Evolutionary conservation across 2,329 filamentous ascomycete genomes (phyloP).

Genomic region (Trichoderma arundinaceum): DNA sequence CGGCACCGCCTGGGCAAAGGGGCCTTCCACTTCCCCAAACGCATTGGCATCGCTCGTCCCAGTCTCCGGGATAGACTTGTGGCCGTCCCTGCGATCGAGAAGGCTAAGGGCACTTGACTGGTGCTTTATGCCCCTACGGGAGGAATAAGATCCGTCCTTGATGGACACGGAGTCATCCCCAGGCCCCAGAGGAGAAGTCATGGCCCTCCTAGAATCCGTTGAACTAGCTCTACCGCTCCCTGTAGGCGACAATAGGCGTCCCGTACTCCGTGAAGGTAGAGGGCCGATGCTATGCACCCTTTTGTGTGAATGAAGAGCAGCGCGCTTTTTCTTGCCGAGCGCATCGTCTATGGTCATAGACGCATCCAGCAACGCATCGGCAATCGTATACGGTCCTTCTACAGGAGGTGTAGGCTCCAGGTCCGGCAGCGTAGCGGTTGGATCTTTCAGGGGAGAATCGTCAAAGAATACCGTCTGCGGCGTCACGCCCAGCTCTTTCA

Average conservation of each 20-base stretch:
- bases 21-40: slow-evolving; percentile 65
- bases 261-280: slow-evolving; percentile 36
- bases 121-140: slow-evolving; percentile 57
- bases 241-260: slow-evolving; percentile 43
- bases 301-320: slow-evolving; percentile 58
- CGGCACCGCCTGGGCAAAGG: slow-evolving; percentile 50
- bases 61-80: slow-evolving; percentile 64
- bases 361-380: slow-evolving; percentile 88
- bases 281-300: slow-evolving; percentile 49
- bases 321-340: slow-evolving; percentile 58
- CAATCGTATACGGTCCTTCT: slow-evolving; percentile 72
- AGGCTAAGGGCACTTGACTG: slow-evolving; percentile 65
- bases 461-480: slow-evolving; percentile 94
- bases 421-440: slow-evolving; percentile 42
- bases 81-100: slow-evolving; percentile 63
- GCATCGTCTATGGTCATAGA: slow-evolving; percentile 84
- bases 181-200: slow-evolving; percentile 41
- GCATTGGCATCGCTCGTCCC: slow-evolving; percentile 64
- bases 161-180: slow-evolving; percentile 46
- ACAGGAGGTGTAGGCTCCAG: slow-evolving; percentile 42
- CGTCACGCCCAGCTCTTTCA: slow-evolving; percentile 77
- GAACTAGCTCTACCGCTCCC: slow-evolving; percentile 43
- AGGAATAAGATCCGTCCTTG: slow-evolving; percentile 51
- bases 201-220: slow-evolving; percentile 47
- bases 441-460: slow-evolving; percentile 64